phyloP scores from a whole-genome alignment of 2,329 filamentous ascomycete genomes.

The Lasiodiplodia sp. region DNA sequence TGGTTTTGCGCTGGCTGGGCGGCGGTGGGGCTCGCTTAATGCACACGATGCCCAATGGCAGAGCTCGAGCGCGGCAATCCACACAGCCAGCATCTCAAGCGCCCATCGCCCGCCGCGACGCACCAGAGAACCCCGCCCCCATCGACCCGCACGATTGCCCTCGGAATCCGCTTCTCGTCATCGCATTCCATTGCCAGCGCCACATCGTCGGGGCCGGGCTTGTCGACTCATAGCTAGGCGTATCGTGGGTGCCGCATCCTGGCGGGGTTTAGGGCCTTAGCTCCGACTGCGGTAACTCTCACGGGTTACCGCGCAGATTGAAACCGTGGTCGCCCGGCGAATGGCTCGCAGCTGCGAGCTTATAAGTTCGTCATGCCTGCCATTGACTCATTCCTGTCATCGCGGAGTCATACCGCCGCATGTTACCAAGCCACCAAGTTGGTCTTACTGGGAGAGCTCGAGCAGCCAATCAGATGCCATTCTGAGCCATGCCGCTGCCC shows the following conservation, averaged over 20 bases:
- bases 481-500: neutral
- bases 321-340: neutral
- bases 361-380: neutral
- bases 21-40: slow-evolving; percentile 29
- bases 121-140: neutral
- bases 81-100: neutral
- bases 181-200: slow-evolving; percentile 1
- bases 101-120: neutral
- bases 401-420: slow-evolving; percentile 14
- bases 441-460: neutral
- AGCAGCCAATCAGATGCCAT: neutral
- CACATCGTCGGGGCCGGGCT: neutral
- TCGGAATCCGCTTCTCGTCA: neutral
- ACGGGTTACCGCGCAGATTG: slow-evolving; percentile 4
- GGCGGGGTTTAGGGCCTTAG: slow-evolving; percentile 20
- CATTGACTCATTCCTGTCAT: slow-evolving; percentile 9
- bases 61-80: neutral
- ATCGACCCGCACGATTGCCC: neutral
- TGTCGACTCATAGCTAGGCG: neutral
- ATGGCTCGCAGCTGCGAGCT: neutral
- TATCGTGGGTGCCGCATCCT: neutral
- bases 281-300: slow-evolving; percentile 12
- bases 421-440: neutral
- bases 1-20: slow-evolving; percentile 30
- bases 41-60: slow-evolving; percentile 19